phyloP scores from a whole-genome alignment of 208 protist genomes.

The Acanthamoeba royreba region DNA sequence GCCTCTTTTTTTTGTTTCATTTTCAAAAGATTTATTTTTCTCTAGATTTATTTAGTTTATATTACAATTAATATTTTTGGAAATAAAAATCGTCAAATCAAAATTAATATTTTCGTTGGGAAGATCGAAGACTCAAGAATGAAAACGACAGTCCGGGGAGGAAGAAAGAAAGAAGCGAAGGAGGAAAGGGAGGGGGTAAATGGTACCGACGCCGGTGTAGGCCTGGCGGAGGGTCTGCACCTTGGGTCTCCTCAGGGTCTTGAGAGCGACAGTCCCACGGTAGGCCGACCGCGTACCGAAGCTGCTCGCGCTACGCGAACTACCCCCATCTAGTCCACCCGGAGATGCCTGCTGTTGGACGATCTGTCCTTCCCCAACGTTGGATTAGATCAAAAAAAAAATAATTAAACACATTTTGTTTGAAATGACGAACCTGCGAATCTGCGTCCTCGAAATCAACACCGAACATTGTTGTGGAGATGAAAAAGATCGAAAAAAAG shows the following conservation, averaged over 20 bases:
- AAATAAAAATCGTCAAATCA: too few relatives aligned
- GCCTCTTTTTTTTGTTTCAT: too few relatives aligned
- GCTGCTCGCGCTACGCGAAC: not conserved
- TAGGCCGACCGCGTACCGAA: not conserved
- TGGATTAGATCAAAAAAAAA: not conserved
- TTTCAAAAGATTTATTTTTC: too few relatives aligned
- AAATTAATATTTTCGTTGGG: too few relatives aligned
- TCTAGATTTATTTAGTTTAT: too few relatives aligned
- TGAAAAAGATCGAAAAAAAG: not conserved
- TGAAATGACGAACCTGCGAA: not conserved
- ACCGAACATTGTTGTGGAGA: not conserved
- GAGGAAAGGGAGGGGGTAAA: not conserved
- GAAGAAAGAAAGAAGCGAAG: not conserved
- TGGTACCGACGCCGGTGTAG: not conserved
- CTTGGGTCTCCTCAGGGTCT: constrained; percentile 36
- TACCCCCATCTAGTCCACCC: not conserved
- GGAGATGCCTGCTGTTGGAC: not conserved
- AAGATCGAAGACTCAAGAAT: too few relatives aligned
- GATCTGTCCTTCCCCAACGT: not conserved
- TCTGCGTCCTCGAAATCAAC: not conserved
- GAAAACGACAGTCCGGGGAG: not conserved
- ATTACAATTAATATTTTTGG: too few relatives aligned
- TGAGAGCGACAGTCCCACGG: not conserved
- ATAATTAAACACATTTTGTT: not conserved
- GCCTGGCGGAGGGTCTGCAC: constrained; percentile 30